phyloP scores from a whole-genome alignment of 2,329 filamentous ascomycete species.

The Lojkania enalia region DNA sequence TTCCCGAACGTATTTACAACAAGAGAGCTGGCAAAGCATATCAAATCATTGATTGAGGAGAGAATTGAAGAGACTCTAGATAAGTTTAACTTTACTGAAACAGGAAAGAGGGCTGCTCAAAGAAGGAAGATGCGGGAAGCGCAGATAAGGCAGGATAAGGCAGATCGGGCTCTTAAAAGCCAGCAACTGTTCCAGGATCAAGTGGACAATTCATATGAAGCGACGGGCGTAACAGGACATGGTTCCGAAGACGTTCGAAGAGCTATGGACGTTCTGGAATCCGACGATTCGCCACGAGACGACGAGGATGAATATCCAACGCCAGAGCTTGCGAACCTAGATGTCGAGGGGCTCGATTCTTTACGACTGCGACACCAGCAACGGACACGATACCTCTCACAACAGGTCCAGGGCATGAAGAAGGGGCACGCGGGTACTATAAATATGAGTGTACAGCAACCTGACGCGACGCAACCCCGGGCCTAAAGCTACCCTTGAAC shows the following conservation, averaged over 20 bases:
- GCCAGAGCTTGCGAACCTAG: conserved; percentile 17
- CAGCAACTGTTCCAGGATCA: not conserved
- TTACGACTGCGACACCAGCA: too few relatives aligned
- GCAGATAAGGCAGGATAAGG: not conserved
- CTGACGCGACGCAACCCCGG: too few relatives aligned
- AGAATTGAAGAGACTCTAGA: conserved; percentile 69
- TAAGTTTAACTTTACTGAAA: conserved; percentile 54
- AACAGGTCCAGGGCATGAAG: too few relatives aligned
- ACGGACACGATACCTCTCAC: too few relatives aligned
- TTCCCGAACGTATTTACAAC: conserved; percentile 79
- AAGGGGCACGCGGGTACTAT: too few relatives aligned
- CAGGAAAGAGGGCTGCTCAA: conserved; percentile 5
- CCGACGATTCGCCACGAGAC: conserved; percentile 8
- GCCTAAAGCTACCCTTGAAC: too few relatives aligned
- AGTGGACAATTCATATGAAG: conserved; percentile 10
- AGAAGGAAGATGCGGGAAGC: conserved; percentile 5
- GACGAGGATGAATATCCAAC: conserved; percentile 22
- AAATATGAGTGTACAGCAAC: too few relatives aligned
- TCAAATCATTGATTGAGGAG: conserved; percentile 76
- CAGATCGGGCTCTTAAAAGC: not conserved
- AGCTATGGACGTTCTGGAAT: not conserved
- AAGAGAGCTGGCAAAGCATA: conserved; percentile 74
- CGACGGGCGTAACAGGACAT: not conserved
- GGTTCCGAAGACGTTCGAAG: not conserved
- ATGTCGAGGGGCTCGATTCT: too few relatives aligned